These are phyloP conservation scores for Picea glauca DNA, from an alignment of 75 land plant genomes.

Conservation along the genomic window DNA sequence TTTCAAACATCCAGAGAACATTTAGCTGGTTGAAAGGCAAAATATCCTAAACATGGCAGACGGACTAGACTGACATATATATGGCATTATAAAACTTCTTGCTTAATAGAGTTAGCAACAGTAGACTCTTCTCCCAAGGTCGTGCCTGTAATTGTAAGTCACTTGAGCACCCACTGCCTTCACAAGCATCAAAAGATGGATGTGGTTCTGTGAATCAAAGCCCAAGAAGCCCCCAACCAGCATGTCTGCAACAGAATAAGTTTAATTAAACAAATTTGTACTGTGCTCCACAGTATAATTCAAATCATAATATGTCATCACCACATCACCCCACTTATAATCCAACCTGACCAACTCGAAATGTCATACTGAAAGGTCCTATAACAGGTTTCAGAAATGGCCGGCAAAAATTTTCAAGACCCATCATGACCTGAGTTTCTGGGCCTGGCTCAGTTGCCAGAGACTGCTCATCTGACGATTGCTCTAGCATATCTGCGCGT, in stretches of 20 bases:
- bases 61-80: not conserved
- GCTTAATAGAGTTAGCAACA: constrained; percentile 5
- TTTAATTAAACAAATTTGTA: constrained; percentile 39
- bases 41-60: not conserved
- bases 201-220: constrained; percentile 39
- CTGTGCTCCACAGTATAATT: constrained; percentile 23
- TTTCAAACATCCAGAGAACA: not conserved
- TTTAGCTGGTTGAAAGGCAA: constrained; percentile 2
- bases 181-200: constrained; percentile 47
- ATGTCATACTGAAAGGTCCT: constrained; percentile 21
- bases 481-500: constrained; percentile 62
- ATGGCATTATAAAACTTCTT: not conserved
- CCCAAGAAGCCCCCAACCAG: constrained; percentile 50
- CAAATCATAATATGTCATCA: constrained; percentile 39
- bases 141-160: constrained; percentile 12
- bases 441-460: constrained; percentile 45
- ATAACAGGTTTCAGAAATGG: constrained; percentile 13
- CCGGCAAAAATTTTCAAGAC: constrained; percentile 23
- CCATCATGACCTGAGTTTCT: constrained; percentile 51
- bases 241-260: constrained; percentile 70
- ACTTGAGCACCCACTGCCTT: constrained; percentile 26
- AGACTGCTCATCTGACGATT: constrained; percentile 43
- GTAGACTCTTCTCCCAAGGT: not conserved
- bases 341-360: constrained; percentile 16
- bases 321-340: constrained; percentile 23